Base-by-base conservation (phyloP, 2,329 filamentous ascomycete species). In the Tolypocladium inflatum region DNA sequence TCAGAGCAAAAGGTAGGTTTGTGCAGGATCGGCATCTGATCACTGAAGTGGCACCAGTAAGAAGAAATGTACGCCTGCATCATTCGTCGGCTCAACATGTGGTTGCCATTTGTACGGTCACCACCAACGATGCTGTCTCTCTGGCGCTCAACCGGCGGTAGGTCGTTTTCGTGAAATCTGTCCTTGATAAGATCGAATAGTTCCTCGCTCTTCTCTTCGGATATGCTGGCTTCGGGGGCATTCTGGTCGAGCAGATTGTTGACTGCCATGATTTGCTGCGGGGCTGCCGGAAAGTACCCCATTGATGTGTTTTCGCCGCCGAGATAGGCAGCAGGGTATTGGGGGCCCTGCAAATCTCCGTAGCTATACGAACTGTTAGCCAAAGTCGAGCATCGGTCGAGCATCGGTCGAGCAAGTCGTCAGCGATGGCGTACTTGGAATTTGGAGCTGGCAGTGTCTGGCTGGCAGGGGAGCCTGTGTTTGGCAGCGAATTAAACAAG, bases 41-140 rank as follows among this genome's bases (percentile, higher is more conserved):
- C 88, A 71, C 94, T 95, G 67, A 97, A 96, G 71, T 97, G 89
- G 56, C 89, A 81, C 94, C 94, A 99, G 72, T 95, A 99, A 2
- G 91, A 96, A 13, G 86, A 83, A 63, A 96, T 91, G 68, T 97
- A 97, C 3, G 87, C 88, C 73, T 97, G 91, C 89, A 97, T 95
- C 90, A 96, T 97, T 66, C 88, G 85, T 66, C 92, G 80, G 71
- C 93, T 96, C 61, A 97, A 76, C 77, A 87, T 81, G 60, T 87
- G 84, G 30, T 76, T 74, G 56, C 83, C 80, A 38, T 83, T 76
- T 55, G 86, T 83, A 56, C 88, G 83, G 66, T 96, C 86, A 17
- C 92, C 93, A 35, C 91, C 86, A 58, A 96, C 76, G 33, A 97
- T 83, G 55, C 81, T 82, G 55, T 90, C 89, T 67, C 91, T 91